These are phyloP conservation scores for Casuarina cunninghamiana DNA, from an alignment of 306 rosid species.

Conservation along the genomic window DNA sequence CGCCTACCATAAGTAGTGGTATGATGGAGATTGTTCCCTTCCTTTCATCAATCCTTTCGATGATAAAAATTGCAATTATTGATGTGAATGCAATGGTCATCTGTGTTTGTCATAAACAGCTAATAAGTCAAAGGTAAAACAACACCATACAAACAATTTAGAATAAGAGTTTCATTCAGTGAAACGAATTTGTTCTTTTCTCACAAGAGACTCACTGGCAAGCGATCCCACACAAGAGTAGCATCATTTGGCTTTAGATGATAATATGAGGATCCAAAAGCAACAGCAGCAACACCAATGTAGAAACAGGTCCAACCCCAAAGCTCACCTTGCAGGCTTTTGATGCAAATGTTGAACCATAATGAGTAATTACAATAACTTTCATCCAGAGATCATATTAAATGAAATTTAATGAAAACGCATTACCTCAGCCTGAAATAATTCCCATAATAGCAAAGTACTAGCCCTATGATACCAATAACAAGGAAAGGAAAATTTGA, in stretches of 20 bases:
- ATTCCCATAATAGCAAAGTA: slow-evolving; percentile 59
- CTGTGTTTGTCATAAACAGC: slow-evolving; percentile 39
- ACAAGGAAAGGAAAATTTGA: slow-evolving; percentile 86
- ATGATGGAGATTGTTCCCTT: slow-evolving; percentile 73
- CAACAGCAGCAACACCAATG: slow-evolving; percentile 81
- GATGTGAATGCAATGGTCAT: slow-evolving; percentile 90
- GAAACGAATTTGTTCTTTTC: slow-evolving; percentile 4
- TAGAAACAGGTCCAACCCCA: slow-evolving; percentile 89
- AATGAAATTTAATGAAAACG: not conserved
- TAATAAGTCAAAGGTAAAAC: slow-evolving; percentile 21
- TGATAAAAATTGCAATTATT: slow-evolving; percentile 73
- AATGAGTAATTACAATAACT: slow-evolving; percentile 15
- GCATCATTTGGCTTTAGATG: slow-evolving; percentile 85
- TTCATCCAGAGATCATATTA: slow-evolving; percentile 4
- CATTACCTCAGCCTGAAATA: slow-evolving; percentile 72
- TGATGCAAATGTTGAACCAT: slow-evolving; percentile 6
- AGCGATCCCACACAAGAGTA: slow-evolving; percentile 87
- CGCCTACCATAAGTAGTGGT: slow-evolving; percentile 69
- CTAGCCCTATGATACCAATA: slow-evolving; percentile 68
- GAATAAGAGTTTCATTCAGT: not conserved
- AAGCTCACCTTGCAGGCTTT: slow-evolving; percentile 83
- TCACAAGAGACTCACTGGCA: slow-evolving; percentile 67
- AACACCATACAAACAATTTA: not conserved
- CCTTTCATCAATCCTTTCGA: slow-evolving; percentile 86
- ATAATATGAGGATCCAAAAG: slow-evolving; percentile 83